These are phyloP conservation scores for Begonia loranthoides DNA, from an alignment of 306 rosid species.

Conservation along the genomic window DNA sequence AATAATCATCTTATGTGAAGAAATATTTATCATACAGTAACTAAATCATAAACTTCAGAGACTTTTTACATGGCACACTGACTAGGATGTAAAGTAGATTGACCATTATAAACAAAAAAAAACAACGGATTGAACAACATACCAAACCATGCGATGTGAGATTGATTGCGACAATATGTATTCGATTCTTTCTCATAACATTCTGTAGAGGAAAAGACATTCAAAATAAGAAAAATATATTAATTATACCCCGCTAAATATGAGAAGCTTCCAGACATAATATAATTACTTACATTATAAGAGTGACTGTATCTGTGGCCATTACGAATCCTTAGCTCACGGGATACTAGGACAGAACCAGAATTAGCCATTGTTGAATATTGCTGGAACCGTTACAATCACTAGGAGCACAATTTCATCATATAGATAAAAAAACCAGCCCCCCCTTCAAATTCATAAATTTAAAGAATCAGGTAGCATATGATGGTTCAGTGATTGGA, in stretches of 20 bases:
- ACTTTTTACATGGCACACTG: no score
- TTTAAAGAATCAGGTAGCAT: no score
- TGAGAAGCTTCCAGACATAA: no score
- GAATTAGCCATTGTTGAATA: not conserved
- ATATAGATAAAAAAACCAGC: not conserved
- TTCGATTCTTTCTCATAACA: slow-evolving; percentile 34
- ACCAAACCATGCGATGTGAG: slow-evolving; percentile 55
- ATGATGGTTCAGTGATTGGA: not conserved
- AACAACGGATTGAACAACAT: slow-evolving; percentile 6
- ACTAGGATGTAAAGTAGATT: not conserved
- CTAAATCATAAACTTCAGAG: no score
- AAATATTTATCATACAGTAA: not conserved
- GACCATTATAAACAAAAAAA: not conserved
- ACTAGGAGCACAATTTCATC: slow-evolving; percentile 16
- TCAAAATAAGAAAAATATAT: not conserved
- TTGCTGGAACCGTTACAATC: not conserved
- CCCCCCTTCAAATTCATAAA: not conserved
- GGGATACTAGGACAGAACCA: not conserved
- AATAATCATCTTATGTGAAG: not conserved
- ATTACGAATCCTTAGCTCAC: not conserved
- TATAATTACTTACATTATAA: no score
- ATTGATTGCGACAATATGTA: slow-evolving; percentile 39
- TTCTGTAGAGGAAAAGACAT: not conserved
- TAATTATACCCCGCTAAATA: no score
- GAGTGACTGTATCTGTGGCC: not conserved